These are phyloP conservation scores for Ascosphaera apis DNA, from an alignment of 2,329 filamentous ascomycete species.

Conservation along the genomic window DNA sequence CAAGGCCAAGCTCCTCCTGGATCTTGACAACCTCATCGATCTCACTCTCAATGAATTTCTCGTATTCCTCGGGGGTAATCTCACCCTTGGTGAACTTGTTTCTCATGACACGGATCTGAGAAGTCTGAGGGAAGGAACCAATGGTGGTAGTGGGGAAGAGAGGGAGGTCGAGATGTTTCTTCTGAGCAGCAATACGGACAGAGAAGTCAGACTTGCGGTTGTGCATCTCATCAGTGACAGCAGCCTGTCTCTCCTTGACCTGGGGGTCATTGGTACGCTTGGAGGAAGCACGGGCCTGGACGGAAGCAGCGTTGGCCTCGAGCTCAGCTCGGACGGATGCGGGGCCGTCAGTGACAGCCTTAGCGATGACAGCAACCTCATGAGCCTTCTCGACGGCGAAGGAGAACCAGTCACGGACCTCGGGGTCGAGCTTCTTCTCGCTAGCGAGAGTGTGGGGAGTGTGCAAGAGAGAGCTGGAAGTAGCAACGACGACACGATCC, in stretches of 20 bases:
- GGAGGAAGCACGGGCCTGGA: slow-evolving; percentile 75
- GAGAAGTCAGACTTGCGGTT: slow-evolving; percentile 83
- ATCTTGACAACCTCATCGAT: slow-evolving; percentile 87
- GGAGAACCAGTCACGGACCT: slow-evolving; percentile 95
- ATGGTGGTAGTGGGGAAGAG: slow-evolving; percentile 98
- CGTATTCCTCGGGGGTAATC: slow-evolving; percentile 78
- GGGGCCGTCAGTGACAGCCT: slow-evolving; percentile 85
- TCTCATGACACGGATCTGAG: slow-evolving; percentile 88
- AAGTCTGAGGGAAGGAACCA: slow-evolving; percentile 97
- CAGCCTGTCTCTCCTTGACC: slow-evolving; percentile 89
- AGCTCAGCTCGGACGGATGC: slow-evolving; percentile 69
- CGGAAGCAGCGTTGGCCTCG: slow-evolving; percentile 89
- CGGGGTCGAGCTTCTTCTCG: slow-evolving; percentile 92
- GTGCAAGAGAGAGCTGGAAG: slow-evolving; percentile 93
- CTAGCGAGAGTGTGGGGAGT: slow-evolving; percentile 92
- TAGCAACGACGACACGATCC: slow-evolving; percentile 90
- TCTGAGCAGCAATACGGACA: slow-evolving; percentile 63
- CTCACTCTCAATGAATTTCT: slow-evolving; percentile 99
- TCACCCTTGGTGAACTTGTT: slow-evolving; percentile 99
- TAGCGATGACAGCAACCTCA: slow-evolving; percentile 82
- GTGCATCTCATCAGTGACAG: slow-evolving; percentile 66
- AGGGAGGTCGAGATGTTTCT: slow-evolving; percentile 78
- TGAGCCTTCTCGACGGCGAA: slow-evolving; percentile 87
- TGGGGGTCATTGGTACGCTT: slow-evolving; percentile 89
- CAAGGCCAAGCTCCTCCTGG: slow-evolving; percentile 92